These are phyloP conservation scores for Venustampulla echinocandica DNA, from an alignment of 495 filamentous ascomycete genomes.

Conservation along the genomic window DNA sequence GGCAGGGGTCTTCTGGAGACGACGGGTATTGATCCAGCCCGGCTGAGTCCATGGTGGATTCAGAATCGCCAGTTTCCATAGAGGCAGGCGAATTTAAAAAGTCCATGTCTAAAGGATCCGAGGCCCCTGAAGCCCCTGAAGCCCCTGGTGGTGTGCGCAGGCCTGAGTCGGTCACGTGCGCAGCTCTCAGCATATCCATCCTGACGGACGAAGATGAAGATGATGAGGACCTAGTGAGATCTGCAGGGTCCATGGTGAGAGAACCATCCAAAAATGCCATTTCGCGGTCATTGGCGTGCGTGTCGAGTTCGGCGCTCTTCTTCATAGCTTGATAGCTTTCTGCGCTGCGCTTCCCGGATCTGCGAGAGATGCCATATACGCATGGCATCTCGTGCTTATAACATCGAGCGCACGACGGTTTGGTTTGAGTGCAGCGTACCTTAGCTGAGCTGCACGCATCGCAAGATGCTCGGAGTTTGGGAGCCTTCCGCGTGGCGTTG, in stretches of 20 bases:
- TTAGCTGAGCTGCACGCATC: constrained; percentile 2
- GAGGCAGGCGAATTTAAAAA: constrained; percentile 1
- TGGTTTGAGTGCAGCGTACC: constrained; percentile 2
- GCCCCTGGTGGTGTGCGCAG: not conserved
- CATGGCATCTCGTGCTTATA: not conserved
- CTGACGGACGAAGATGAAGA: not conserved
- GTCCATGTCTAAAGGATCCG: not conserved
- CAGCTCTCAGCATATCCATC: not conserved
- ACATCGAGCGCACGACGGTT: constrained; percentile 1
- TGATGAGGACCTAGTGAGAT: not conserved
- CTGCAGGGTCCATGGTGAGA: not conserved
- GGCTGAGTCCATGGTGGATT: not conserved
- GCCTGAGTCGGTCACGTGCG: not conserved
- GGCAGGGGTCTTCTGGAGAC: not conserved
- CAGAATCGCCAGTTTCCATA: not conserved
- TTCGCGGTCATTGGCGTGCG: not conserved
- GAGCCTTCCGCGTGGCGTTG: not conserved
- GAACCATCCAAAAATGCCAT: not conserved
- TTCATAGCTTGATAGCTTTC: constrained; percentile 2
- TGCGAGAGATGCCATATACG: not conserved
- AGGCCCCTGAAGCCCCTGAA: no score
- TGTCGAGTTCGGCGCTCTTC: not conserved
- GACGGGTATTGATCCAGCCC: not conserved
- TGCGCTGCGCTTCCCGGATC: constrained; percentile 1
- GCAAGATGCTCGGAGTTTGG: not conserved